Evolutionary conservation across 192 early-diverging fungal genomes (phyloP), one percentile per base, ranked within the genome.

Genomic region (Funneliformis geosporum): DNA sequence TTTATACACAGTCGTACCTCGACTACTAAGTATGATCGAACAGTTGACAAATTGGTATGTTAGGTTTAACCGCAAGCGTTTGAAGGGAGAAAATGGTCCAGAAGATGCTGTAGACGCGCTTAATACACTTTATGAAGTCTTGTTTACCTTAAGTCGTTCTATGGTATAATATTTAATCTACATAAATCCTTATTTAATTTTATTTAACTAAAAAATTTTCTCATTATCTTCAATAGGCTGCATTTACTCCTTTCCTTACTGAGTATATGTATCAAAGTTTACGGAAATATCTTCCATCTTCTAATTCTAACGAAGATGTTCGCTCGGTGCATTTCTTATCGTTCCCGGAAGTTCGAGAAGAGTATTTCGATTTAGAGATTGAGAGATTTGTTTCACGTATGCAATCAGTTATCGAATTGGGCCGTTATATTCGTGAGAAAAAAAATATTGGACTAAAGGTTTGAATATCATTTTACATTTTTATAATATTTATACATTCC

Each of bases 31-130:
- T 79, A 87, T 97, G 79, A 94, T 99, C 76, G 98, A 99, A 84
- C 88, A 93, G 50, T 89, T 99, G 73, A 99, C 98, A 69, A 99
- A 99, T 87, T 98, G 96, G 96, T 99, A 99, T 85, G 91, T 99
- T 75, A 93, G 97, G 66, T 97, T 98, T 89, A 99, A 99, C 90
- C 95, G 98, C 74, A 93, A 92, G 82, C 92, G 98, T 73, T 85
- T 99, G 82, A 99, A 99, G 90, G 97, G 97, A 69, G 96, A 98
- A 79, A 91, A 93, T 81, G 95, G 98, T 64, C 74, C 90, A 6
- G 95, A 94, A 71, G 97, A 98, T 73, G 90, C 95, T 10, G 87
- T 88, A 27, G 84, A 90, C 71, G 93, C 97, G n/a, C 88, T 98
- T 83, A 96, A 97, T 85, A 94, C 95, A 14, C 91, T 99, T 77